A percentile compares a stretch with the other conserved stretches of the same genome.
Evolutionary conservation across 1,139 yeast species (phyloP).

Genomic region (Kodamaea plutei): DNA sequence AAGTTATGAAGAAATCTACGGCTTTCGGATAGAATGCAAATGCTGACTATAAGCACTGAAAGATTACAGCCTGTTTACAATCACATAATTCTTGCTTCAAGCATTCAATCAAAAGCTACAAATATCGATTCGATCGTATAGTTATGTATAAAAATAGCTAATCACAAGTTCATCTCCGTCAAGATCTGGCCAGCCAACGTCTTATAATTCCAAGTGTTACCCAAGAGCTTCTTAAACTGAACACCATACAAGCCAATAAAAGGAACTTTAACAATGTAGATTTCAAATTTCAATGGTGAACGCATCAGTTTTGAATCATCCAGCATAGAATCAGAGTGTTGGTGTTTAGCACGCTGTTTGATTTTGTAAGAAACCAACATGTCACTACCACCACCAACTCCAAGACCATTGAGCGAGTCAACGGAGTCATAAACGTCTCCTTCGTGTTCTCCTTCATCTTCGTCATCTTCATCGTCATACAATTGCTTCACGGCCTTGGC

Average conservation of each 20-base stretch:
- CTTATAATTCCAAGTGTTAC: conserved; percentile 95
- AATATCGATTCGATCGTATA: too few relatives aligned
- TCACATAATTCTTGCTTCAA: too few relatives aligned
- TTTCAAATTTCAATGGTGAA: conserved; percentile 78
- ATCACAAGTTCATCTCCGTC: conserved; percentile 64
- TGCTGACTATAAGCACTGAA: too few relatives aligned
- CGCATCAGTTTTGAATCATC: conserved; percentile 22
- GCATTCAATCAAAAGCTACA: too few relatives aligned
- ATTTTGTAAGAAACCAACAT: conserved; percentile 60
- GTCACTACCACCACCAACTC: conserved; percentile 56
- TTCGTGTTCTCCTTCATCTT: conserved; percentile 24
- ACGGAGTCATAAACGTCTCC: conserved; percentile 54
- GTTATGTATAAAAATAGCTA: not conserved
- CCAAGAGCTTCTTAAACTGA: conserved; percentile 87
- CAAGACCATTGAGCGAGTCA: conserved; percentile 52
- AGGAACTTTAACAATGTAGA: conserved; percentile 90
- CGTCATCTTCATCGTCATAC: conserved; percentile 40
- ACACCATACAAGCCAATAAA: conserved; percentile 88
- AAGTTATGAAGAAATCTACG: too few relatives aligned
- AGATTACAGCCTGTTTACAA: too few relatives aligned
- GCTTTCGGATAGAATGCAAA: too few relatives aligned
- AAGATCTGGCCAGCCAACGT: conserved; percentile 86
- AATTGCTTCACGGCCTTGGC: conserved; percentile 36
- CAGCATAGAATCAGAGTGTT: conserved; percentile 25
- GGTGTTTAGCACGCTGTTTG: conserved; percentile 47